Evolutionary conservation across 129 eudicot genomes (phyloP).

Genomic region (Glebionis coronaria): DNA sequence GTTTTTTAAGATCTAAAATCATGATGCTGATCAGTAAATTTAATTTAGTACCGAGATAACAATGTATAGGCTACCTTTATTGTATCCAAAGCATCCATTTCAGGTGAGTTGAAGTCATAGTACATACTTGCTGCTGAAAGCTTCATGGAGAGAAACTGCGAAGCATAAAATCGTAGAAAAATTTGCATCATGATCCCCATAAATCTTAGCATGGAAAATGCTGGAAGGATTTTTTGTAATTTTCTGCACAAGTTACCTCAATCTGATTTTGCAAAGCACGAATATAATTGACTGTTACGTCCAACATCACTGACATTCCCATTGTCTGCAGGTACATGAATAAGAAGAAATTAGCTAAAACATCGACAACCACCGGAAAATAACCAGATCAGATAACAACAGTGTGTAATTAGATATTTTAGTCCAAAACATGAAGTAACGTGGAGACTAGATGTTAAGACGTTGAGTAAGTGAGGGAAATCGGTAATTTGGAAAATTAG

Average conservation of each 20-base stretch:
- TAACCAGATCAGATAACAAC: neutral
- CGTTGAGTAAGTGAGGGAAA: neutral
- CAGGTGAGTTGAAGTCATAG: conserved; percentile 89
- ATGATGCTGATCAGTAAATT: too few species aligned
- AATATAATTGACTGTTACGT: conserved; percentile 76
- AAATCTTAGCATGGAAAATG: neutral
- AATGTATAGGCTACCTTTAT: conserved; percentile 50
- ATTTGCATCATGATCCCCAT: neutral
- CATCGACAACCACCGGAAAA: neutral
- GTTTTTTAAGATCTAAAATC: too few species aligned
- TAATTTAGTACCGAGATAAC: neutral
- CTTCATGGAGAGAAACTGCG: conserved; percentile 91
- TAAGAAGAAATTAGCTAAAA: neutral
- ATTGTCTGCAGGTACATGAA: conserved; percentile 51
- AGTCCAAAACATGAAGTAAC: neutral
- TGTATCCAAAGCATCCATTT: conserved; percentile 66
- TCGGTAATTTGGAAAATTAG: neutral
- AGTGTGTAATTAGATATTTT: neutral
- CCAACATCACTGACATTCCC: conserved; percentile 99
- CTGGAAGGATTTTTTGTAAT: neutral
- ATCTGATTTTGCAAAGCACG: conserved; percentile 85
- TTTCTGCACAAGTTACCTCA: conserved; percentile 45
- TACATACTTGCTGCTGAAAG: conserved; percentile 95
- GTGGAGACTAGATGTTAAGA: neutral
- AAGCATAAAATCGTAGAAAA: conserved; percentile 4